Percentiles rank a stretch among this genome's conserved stretches.
These are phyloP conservation scores for Claviceps fusiformis DNA, from an alignment of 2,329 filamentous ascomycete species.

Conservation along the genomic window DNA sequence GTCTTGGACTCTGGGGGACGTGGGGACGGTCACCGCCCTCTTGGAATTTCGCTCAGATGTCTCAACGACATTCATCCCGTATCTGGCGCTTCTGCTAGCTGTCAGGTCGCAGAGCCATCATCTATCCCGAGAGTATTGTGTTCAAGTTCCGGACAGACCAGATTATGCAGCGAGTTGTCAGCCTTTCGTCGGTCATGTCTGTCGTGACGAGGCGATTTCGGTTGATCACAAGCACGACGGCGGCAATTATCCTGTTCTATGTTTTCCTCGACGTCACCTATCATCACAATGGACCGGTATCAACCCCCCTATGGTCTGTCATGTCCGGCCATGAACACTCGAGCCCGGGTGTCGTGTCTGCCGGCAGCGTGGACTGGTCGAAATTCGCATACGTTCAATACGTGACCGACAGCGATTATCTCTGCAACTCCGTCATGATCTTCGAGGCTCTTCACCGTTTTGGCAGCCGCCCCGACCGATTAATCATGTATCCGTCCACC, in stretches of 20 bases:
- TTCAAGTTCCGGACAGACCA: neutral
- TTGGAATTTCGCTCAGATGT: neutral
- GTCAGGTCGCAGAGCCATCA: neutral
- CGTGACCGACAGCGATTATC: conserved; percentile 30
- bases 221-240: neutral
- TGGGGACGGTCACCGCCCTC: neutral
- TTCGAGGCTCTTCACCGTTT: conserved; percentile 30
- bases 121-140: neutral
- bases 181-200: neutral
- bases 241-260: neutral
- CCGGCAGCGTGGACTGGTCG: conserved; percentile 23
- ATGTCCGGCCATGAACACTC: neutral
- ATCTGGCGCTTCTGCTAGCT: neutral
- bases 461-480: conserved; percentile 27
- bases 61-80: neutral
- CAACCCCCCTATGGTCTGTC: neutral
- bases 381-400: conserved; percentile 36
- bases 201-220: neutral
- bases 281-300: neutral
- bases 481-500: conserved; percentile 31
- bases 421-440: conserved; percentile 38
- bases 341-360: no score
- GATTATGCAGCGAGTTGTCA: neutral
- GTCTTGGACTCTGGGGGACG: neutral
- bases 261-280: neutral